Evolutionary conservation across 1,284 basidiomycete genomes (phyloP).

Genomic region (Rhodotorula sp.): DNA sequence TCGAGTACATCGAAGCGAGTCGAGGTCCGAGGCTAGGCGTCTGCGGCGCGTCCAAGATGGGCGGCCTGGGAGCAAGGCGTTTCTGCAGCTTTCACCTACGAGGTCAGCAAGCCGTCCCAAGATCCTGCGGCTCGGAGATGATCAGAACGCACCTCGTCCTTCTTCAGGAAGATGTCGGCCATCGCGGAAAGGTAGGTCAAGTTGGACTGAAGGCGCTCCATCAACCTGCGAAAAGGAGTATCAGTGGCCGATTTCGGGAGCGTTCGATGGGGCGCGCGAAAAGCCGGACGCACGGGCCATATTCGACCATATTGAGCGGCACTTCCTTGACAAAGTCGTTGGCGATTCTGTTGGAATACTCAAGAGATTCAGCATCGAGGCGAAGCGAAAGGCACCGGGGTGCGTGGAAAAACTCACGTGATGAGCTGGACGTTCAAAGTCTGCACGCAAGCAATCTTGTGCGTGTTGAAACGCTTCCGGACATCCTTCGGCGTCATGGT

Average conservation of each 20-base stretch:
- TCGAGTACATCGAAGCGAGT: slow-evolving; percentile 16
- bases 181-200: slow-evolving; percentile 32
- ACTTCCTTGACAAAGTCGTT: slow-evolving; percentile 23
- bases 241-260: neutral
- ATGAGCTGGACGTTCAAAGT: slow-evolving; percentile 33
- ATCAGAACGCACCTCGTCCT: slow-evolving; percentile 16
- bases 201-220: slow-evolving; percentile 33
- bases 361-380: neutral
- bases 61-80: slow-evolving; percentile 16
- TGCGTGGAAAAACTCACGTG: slow-evolving; percentile 7
- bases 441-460: slow-evolving; percentile 31
- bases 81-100: neutral
- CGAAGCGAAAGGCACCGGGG: neutral
- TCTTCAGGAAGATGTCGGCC: slow-evolving; percentile 9
- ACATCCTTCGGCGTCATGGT: slow-evolving; percentile 33
- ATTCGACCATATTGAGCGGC: slow-evolving; percentile 23
- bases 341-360: slow-evolving; percentile 13
- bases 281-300: slow-evolving; percentile 9
- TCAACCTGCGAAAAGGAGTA: slow-evolving; percentile 9
- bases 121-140: neutral
- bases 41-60: slow-evolving; percentile 29
- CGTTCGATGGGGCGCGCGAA: too few species aligned
- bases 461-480: slow-evolving; percentile 30
- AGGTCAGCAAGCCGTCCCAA: neutral
- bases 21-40: slow-evolving; percentile 25